A percentile compares a stretch with the other conserved stretches of the same genome.
Evolutionary conservation across 2,329 filamentous ascomycete genomes (phyloP).

Genomic region (Knoxdaviesia capensis): DNA sequence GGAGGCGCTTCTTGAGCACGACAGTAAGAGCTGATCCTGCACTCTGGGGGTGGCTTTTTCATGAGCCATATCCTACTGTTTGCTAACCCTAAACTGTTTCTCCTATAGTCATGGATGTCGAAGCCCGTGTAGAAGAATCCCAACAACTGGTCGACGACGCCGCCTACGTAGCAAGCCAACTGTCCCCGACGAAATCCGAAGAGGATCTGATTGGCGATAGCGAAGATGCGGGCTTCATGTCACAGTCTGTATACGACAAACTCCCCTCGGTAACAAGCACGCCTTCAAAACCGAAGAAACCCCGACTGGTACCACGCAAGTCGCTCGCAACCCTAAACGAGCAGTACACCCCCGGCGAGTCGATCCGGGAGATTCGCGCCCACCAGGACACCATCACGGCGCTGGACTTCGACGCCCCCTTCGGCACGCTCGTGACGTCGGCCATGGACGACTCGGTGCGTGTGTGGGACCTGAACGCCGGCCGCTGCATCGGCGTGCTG

Average conservation of each 20-base stretch:
- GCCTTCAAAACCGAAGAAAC: conserved; percentile 27
- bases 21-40: conserved; percentile 35
- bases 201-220: conserved; percentile 30
- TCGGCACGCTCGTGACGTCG: conserved; percentile 83
- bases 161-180: conserved; percentile 30
- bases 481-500: conserved; percentile 73
- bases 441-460: conserved; percentile 83
- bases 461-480: conserved; percentile 92
- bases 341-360: conserved; percentile 76
- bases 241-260: conserved; percentile 92
- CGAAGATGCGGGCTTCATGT: conserved; percentile 59
- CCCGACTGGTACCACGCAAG: conserved; percentile 44
- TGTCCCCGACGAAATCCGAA: conserved; percentile 28
- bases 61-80: not conserved
- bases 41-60: not conserved
- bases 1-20: conserved; percentile 74
- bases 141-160: conserved; percentile 39
- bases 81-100: conserved; percentile 1
- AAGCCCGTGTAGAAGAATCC: conserved; percentile 39
- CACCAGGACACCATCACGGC: conserved; percentile 79
- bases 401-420: conserved; percentile 91
- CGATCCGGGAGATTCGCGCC: conserved; percentile 72
- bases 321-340: conserved; percentile 93
- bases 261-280: conserved; percentile 39
- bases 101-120: conserved; percentile 36